Percentiles rank a stretch among this genome's conserved stretches.
Evolutionary conservation across 192 early-diverging fungal species (phyloP).

Genomic region (Bifiguratus adelaidae): DNA sequence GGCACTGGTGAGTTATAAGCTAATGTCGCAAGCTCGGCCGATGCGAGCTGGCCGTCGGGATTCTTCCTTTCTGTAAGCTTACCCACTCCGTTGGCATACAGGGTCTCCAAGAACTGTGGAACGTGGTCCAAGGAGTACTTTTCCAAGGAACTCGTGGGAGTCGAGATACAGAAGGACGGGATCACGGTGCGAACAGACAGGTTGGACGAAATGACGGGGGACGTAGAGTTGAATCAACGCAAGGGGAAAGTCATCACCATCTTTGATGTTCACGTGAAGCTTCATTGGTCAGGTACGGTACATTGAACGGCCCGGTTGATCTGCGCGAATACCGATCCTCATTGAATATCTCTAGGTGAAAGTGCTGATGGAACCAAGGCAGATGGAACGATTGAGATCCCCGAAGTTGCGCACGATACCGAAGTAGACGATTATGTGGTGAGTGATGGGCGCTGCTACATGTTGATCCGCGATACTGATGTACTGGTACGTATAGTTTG

Average conservation of each 20-base stretch:
- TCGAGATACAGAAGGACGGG: constrained; percentile 41
- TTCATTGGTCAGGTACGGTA: constrained; percentile 57
- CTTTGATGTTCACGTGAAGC: constrained; percentile 73
- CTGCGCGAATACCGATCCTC: not conserved
- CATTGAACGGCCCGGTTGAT: not conserved
- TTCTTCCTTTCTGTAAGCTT: not conserved
- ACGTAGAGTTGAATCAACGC: constrained; percentile 89
- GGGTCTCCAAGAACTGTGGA: constrained; percentile 91
- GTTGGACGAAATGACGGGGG: constrained; percentile 64
- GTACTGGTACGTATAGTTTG: not conserved
- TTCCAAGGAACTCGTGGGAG: constrained; percentile 42
- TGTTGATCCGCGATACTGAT: not conserved
- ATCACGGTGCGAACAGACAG: constrained; percentile 42
- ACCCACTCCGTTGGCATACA: constrained; percentile 12
- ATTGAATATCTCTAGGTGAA: constrained; percentile 17
- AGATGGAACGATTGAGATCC: constrained; percentile 70
- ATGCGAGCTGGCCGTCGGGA: not conserved
- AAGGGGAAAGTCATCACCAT: constrained; percentile 95
- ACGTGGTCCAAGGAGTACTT: constrained; percentile 87
- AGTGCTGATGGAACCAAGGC: constrained; percentile 46
- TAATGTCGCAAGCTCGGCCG: not conserved
- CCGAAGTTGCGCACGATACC: constrained; percentile 88
- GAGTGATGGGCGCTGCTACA: constrained; percentile 4
- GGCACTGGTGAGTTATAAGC: constrained; percentile 24
- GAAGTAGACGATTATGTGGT: constrained; percentile 72